Evolutionary conservation across 345 rosid species (phyloP).

Genomic region (Citrus sinensis): DNA sequence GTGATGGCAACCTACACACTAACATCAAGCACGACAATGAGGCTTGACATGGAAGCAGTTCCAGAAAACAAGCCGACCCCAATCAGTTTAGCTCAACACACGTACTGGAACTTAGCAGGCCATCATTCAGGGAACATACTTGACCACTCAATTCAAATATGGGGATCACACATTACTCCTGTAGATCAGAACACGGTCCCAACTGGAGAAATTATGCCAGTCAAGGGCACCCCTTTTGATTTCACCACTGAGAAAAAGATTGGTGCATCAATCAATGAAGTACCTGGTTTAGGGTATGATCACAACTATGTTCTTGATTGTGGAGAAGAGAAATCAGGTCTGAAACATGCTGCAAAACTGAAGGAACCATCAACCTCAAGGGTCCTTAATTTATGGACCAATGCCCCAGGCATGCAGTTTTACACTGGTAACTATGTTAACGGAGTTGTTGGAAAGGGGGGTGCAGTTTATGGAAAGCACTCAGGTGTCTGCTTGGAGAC

Average conservation of each 20-base stretch:
- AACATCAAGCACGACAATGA: constrained; percentile 61
- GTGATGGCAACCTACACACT: constrained; percentile 75
- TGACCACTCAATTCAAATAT: constrained; percentile 67
- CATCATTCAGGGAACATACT: constrained; percentile 75
- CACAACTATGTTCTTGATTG: constrained; percentile 80
- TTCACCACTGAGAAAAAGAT: constrained; percentile 72
- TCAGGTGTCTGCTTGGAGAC: constrained; percentile 88
- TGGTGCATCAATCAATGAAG: constrained; percentile 61
- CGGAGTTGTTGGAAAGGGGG: constrained; percentile 72
- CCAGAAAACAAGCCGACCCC: constrained; percentile 75
- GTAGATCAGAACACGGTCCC: constrained; percentile 78
- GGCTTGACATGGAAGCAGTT: constrained; percentile 92
- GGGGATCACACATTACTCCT: constrained; percentile 80
- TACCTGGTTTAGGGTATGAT: constrained; percentile 77
- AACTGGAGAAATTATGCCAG: constrained; percentile 71
- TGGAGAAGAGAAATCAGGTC: constrained; percentile 61
- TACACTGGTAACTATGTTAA: constrained; percentile 81
- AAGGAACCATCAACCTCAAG: constrained; percentile 65
- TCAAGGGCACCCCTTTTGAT: constrained; percentile 83
- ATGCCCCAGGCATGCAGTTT: constrained; percentile 85
- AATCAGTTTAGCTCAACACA: constrained; percentile 86
- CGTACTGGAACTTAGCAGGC: constrained; percentile 94
- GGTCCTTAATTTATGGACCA: constrained; percentile 79
- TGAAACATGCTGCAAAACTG: constrained; percentile 67
- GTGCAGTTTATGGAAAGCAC: constrained; percentile 78